Evolutionary conservation across 805 yeast species (phyloP), one percentile per base, ranked within the genome.

Genomic region (Lipomyces mesembrius): DNA sequence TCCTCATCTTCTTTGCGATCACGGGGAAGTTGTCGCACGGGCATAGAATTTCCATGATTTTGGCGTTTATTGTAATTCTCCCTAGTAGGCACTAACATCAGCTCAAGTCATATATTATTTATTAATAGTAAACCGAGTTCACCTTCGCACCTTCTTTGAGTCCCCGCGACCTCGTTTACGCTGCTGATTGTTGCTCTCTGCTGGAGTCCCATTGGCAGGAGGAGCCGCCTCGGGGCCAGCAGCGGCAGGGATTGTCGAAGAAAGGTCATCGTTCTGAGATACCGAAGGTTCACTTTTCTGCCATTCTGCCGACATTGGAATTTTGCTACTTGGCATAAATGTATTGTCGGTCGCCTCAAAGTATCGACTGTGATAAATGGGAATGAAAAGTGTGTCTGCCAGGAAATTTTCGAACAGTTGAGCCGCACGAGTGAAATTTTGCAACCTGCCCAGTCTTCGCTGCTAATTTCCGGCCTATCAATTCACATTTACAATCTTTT

Each of bases 71-170:
- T 25, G 34, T 51, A n/a, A 25, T 32, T 22, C 9, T 25, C 37
- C 53, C 35, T 34, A 20, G 37, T 14, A 20, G 9, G 25, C 17
- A 22, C 11, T 9, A 25, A 27, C 29, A 32, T 59, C 35, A 17
- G 14, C 54, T 56, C 51, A 37, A 37, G 39, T 14, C 39, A 43
- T 43, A 43, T n/a, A n/a, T 17, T 43, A 52, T 25, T 3, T 53
- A 39, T 7, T 39, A 58, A 14, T 6, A 20, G 14, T 46, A 57
- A 60, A 29, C 22, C 29, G 22, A 39, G 63, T 39, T 57, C 66
- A 66, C 70, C 67, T 66, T 63, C 67, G 59, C 67, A 60, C 67
- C 65, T 66, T 66, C 54, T 58, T n/a, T 29, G 59, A 34, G 17
- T 49, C 64, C 14, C 49, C 59, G 22, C 52, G 14, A 12, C 52